Percentiles rank a stretch among this genome's conserved stretches.
These are phyloP conservation scores for Thielaviopsis cerberus DNA, from an alignment of 2,329 filamentous ascomycete species.

Conservation along the genomic window DNA sequence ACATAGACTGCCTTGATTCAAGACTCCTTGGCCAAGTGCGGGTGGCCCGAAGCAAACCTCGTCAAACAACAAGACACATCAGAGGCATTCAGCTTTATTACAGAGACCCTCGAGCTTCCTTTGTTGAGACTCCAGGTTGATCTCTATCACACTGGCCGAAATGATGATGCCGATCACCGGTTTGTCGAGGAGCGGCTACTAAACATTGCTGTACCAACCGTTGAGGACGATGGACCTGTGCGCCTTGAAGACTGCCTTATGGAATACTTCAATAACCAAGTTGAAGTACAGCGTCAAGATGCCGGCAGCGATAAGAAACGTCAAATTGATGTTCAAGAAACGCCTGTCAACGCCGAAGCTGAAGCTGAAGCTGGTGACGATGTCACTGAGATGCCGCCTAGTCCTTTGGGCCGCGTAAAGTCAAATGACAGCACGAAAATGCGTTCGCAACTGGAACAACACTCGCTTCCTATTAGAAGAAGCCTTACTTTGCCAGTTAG, in stretches of 20 bases:
- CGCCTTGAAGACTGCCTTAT: conserved; percentile 83
- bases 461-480: neutral
- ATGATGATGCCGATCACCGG: conserved; percentile 77
- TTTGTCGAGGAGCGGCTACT: conserved; percentile 80
- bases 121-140: conserved; percentile 84
- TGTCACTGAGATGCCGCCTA: neutral
- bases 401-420: neutral
- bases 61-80: conserved; percentile 86
- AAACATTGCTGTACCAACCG: conserved; percentile 73
- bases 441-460: neutral
- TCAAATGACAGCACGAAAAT: neutral
- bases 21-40: conserved; percentile 63
- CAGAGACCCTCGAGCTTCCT: conserved; percentile 70
- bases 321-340: neutral
- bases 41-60: conserved; percentile 64
- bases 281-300: conserved; percentile 47
- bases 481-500: neutral
- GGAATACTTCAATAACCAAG: conserved; percentile 82
- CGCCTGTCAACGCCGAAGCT: neutral
- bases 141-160: conserved; percentile 78
- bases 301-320: neutral
- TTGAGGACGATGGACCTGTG: conserved; percentile 49
- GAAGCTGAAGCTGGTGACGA: neutral
- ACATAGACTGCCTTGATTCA: conserved; percentile 62
- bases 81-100: conserved; percentile 89